Evolutionary conservation across 2,329 filamentous ascomycete genomes (phyloP).

Genomic region (Pseudogymnoascus sp.): DNA sequence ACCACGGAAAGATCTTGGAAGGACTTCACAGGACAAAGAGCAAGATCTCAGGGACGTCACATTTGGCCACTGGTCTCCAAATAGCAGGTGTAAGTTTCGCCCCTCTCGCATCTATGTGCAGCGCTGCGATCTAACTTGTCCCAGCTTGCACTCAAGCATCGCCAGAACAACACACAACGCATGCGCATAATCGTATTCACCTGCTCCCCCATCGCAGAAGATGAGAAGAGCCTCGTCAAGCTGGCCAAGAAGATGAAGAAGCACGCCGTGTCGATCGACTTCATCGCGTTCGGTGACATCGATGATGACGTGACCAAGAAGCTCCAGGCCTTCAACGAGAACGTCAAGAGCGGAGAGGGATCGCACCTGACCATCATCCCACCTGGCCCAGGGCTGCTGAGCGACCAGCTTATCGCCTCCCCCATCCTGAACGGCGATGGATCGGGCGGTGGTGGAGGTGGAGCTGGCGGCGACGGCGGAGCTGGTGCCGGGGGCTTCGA

Average conservation of each 20-base stretch:
- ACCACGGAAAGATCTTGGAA: constrained; percentile 90
- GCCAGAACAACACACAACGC: constrained; percentile 93
- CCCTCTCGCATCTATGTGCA: background rate
- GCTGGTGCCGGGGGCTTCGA: constrained; percentile 62
- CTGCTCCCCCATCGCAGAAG: constrained; percentile 84
- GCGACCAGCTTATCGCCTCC: constrained; percentile 81
- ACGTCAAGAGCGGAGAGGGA: constrained; percentile 83
- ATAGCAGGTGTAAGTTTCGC: constrained; percentile 72
- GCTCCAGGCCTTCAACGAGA: constrained; percentile 86
- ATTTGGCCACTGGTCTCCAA: constrained; percentile 89
- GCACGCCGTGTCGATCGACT: constrained; percentile 86
- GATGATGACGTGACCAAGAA: constrained; percentile 88
- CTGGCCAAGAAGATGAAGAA: constrained; percentile 99
- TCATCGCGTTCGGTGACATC: constrained; percentile 89
- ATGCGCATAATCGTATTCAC: constrained; percentile 96
- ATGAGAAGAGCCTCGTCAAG: constrained; percentile 78
- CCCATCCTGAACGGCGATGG: constrained; percentile 84
- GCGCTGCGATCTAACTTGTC: constrained; percentile 17
- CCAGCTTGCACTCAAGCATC: constrained; percentile 91
- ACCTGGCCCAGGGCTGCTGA: constrained; percentile 83
- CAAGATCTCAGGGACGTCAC: constrained; percentile 83
- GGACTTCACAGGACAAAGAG: constrained; percentile 80
- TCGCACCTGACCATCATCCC: constrained; percentile 87
- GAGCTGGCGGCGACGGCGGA: constrained; percentile 41
- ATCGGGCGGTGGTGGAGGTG: constrained; percentile 47